These are phyloP conservation scores for Coemansia sp. DNA, from an alignment of 192 early-diverging fungal species.

Conservation along the genomic window DNA sequence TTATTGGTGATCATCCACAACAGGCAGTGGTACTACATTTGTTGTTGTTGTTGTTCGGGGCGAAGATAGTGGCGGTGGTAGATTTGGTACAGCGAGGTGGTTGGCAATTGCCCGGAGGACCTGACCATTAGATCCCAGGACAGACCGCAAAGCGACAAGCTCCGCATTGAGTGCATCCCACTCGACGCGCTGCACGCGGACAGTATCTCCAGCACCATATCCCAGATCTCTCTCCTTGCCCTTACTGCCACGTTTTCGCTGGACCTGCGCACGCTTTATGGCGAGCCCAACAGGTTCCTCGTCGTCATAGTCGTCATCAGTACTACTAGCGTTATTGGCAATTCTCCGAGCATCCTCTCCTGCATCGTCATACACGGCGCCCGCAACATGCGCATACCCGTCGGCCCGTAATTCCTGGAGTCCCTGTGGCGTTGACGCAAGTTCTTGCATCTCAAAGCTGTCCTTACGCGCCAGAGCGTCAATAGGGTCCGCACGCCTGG, in stretches of 20 bases:
- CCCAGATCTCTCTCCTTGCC: constrained; percentile 21
- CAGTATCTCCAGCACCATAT: neutral
- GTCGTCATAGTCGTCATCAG: constrained; percentile 2
- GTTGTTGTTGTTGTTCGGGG: neutral
- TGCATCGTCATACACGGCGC: constrained; percentile 1
- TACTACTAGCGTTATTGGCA: neutral
- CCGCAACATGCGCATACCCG: constrained; percentile 24
- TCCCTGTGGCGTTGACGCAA: constrained; percentile 16
- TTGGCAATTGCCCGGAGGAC: constrained; percentile 41
- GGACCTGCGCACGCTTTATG: neutral
- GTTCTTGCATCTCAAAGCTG: constrained; percentile 54
- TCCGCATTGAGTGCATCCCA: constrained; percentile 47
- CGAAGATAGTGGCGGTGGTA: neutral
- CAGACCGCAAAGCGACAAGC: constrained; percentile 29
- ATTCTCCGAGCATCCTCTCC: neutral
- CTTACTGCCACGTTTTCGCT: constrained; percentile 1
- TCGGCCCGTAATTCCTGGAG: constrained; percentile 22
- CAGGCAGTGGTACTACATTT: neutral
- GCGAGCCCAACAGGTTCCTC: constrained; percentile 4
- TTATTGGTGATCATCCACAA: neutral
- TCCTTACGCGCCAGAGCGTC: constrained; percentile 53
- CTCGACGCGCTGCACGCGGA: constrained; percentile 30
- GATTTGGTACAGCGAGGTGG: constrained; percentile 23
- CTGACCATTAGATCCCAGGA: constrained; percentile 22
- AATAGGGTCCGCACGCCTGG: constrained; percentile 23